Evolutionary conservation across 345 rosid genomes (phyloP), one percentile per base, ranked within the genome.

Genomic region (Mercurialis annua): DNA sequence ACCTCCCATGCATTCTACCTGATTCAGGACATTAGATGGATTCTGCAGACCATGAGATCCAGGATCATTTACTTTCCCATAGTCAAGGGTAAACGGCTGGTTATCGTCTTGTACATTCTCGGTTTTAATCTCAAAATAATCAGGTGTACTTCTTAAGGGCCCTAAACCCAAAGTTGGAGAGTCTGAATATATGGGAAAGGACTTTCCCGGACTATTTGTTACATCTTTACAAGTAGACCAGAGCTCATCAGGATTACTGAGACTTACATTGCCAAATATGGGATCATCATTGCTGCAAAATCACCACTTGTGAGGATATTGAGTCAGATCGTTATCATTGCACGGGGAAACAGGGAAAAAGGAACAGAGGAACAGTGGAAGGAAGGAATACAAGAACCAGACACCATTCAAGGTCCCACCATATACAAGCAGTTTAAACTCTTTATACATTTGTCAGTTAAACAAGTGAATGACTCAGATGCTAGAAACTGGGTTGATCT

Each of bases 211-310:
- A 67, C 78, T 77, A 74, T 59, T 80, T 40, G 79, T 74, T 58
- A 72, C 79, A 80, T 85, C 86, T 83, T 86, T 86, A 49, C 91
- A 78, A 54, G 88, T 76, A 67, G 89, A 70, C 98, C 99, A 92
- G 62, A 89, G 78, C 78, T 84, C 94, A 77, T 86, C 88, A 69
- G 84, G 80, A 71, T 66, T 51, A 56, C 69, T 85, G 82, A 89
- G 86, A 81, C 74, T 86, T 71, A 60, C 89, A 81, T 81, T 73
- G 64, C 93, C 91, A 86, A 85, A 91, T 74, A 89, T 77, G 61
- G 92, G 82, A 77, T 84, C 92, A 78, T 88, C 99, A 75, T 85
- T 86, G 81, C 99, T 89, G 98, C 92, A 89, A 87, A 87, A 91
- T 71, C 90, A 89, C 64, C 86, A 82, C 90, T 94, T 89, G 96